phyloP scores from a whole-genome alignment of 345 rosid genomes.

The Bruguiera gymnorhiza region DNA sequence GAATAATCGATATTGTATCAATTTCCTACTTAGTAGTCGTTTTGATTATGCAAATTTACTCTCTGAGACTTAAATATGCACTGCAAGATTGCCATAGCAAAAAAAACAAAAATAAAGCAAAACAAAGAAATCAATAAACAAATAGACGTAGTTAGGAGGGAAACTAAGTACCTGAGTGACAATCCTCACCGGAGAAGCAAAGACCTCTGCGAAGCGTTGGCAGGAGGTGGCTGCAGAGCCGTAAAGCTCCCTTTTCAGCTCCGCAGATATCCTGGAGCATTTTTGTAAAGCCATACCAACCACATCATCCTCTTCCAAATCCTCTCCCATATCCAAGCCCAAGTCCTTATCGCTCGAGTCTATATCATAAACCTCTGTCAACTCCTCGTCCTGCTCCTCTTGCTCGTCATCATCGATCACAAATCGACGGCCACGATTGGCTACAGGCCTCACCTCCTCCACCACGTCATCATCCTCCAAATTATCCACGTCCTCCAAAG shows the following conservation, averaged over 20 bases:
- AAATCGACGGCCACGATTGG: slow-evolving; percentile 61
- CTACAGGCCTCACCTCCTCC: slow-evolving; percentile 16
- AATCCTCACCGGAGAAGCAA: slow-evolving; percentile 71
- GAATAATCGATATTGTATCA: no score
- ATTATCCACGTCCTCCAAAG: slow-evolving; percentile 35
- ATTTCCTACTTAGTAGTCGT: no score
- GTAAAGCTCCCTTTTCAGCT: slow-evolving; percentile 69
- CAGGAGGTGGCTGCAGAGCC: slow-evolving; percentile 63
- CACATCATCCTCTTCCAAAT: slow-evolving; percentile 54
- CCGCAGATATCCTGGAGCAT: slow-evolving; percentile 78
- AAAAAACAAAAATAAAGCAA: no score
- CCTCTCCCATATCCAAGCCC: slow-evolving; percentile 19
- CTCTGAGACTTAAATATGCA: no score
- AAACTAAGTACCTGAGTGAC: slow-evolving; percentile 66
- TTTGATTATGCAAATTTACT: no score
- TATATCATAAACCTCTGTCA: slow-evolving; percentile 31
- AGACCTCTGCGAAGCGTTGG: slow-evolving; percentile 80
- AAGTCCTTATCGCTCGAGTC: slow-evolving; percentile 44
- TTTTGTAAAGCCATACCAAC: slow-evolving; percentile 86
- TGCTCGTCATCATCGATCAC: slow-evolving; percentile 73
- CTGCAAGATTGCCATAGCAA: no score
- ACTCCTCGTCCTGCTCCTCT: slow-evolving; percentile 32
- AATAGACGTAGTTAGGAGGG: no score
- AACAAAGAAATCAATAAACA: no score
- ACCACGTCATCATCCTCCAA: slow-evolving; percentile 47